phyloP scores from a whole-genome alignment of 768 basidiomycete species.

The Mycena vulgaris region DNA sequence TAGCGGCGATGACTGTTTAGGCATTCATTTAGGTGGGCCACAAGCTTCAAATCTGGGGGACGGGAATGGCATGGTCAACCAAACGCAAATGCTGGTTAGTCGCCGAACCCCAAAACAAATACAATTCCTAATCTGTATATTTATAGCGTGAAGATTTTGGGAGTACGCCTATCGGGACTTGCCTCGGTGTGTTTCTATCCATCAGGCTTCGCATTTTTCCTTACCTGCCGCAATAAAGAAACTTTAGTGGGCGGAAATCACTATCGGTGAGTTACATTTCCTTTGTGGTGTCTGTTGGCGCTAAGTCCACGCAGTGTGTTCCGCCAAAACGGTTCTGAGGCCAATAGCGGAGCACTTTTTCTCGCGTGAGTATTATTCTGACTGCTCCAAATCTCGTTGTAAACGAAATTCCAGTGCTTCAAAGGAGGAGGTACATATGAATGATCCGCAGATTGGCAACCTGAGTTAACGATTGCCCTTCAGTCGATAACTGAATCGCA shows the following conservation, averaged over 20 bases:
- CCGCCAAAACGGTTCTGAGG: conserved; percentile 59
- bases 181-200: conserved; percentile 41
- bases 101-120: conserved; percentile 37
- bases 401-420: conserved; percentile 21
- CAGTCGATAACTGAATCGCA: conserved; percentile 45
- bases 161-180: conserved; percentile 52
- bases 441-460: neutral
- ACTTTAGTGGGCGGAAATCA: conserved; percentile 64
- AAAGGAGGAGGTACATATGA: conserved; percentile 27
- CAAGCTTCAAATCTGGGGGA: conserved; percentile 64
- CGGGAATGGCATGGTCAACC: conserved; percentile 59
- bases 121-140: conserved; percentile 54
- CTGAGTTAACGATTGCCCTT: neutral
- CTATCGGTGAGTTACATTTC: conserved; percentile 52
- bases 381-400: neutral
- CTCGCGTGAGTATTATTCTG: conserved; percentile 58
- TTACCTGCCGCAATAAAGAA: conserved; percentile 41
- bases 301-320: conserved; percentile 48
- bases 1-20: conserved; percentile 61
- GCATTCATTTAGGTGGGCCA: conserved; percentile 56
- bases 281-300: neutral
- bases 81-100: conserved; percentile 46
- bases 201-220: neutral
- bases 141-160: conserved; percentile 41
- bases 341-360: conserved; percentile 54